Conservation (phyloP, 768 basidiomycete species). For the Kwoniella dejecticola region DNA sequence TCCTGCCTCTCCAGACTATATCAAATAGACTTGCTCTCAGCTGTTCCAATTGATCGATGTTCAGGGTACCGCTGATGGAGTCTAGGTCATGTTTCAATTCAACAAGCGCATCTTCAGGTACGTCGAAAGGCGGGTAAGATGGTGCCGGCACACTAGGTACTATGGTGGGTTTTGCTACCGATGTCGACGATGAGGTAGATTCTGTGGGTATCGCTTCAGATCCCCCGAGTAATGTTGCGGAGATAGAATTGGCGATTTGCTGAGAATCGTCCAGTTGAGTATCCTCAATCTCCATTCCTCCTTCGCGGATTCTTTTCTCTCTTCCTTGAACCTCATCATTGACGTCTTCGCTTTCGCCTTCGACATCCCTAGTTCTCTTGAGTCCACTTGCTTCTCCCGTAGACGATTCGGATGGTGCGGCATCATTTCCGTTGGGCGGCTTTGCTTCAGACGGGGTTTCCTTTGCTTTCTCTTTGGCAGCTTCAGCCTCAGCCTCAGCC, state of each 20-base stretch:
- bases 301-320: conserved; percentile 23
- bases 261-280: background rate
- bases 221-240: background rate
- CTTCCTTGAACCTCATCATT: conserved; percentile 12
- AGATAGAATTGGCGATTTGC: background rate
- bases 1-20: conserved; percentile 76
- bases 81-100: conserved; percentile 62
- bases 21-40: conserved; percentile 80
- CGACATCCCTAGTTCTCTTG: conserved; percentile 27
- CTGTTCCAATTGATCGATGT: conserved; percentile 89
- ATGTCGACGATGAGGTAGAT: background rate
- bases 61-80: conserved; percentile 64
- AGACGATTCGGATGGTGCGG: background rate
- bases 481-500: conserved; percentile 2
- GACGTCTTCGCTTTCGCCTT: background rate
- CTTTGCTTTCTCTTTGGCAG: conserved; percentile 4
- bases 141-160: conserved; percentile 64
- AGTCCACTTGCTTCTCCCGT: conserved; percentile 10
- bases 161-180: conserved; percentile 55
- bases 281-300: conserved; percentile 6
- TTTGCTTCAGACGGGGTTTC: background rate
- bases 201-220: background rate
- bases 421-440: background rate
- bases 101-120: conserved; percentile 62
- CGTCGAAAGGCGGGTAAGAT: conserved; percentile 67